phyloP scores from a whole-genome alignment of 305 asterid genomes.

The Fraxinus latifolia region DNA sequence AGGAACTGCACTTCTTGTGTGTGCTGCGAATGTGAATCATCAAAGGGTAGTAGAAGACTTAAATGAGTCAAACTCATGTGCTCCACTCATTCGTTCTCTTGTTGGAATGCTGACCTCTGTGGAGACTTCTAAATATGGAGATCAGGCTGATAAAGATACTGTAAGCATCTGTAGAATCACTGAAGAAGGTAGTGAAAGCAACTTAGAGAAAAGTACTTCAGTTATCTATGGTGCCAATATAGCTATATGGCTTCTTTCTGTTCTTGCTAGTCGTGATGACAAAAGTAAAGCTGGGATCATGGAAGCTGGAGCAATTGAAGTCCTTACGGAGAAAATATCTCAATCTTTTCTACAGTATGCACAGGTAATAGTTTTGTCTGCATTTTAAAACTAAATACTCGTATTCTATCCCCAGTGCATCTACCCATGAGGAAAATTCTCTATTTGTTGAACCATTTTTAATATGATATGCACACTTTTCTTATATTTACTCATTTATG shows the following conservation, averaged over 20 bases:
- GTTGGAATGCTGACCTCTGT: conserved; percentile 66
- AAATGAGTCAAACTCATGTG: conserved; percentile 55
- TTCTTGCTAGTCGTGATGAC: conserved; percentile 75
- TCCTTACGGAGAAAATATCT: conserved; percentile 77
- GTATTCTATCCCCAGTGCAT: conserved; percentile 1
- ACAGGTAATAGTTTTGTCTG: conserved; percentile 46
- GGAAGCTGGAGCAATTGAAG: conserved; percentile 96
- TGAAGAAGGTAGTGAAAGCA: conserved; percentile 34
- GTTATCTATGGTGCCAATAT: conserved; percentile 70
- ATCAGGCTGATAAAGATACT: conserved; percentile 48
- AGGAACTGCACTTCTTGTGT: conserved; percentile 91
- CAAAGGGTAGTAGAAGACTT: conserved; percentile 77
- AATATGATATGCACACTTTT: not conserved
- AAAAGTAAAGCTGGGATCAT: conserved; percentile 67
- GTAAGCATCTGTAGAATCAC: conserved; percentile 61
- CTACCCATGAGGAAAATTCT: not conserved
- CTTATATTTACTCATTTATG: conserved; percentile 7
- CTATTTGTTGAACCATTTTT: not conserved
- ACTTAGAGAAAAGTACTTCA: conserved; percentile 56
- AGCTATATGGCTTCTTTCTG: conserved; percentile 88
- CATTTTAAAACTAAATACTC: not conserved
- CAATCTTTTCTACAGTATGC: conserved; percentile 60
- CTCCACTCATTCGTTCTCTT: conserved; percentile 72
- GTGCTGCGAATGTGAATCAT: conserved; percentile 74
- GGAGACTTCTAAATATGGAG: conserved; percentile 51